Conservation (phyloP, 2,329 filamentous ascomycete species). For the Didymella sp. region DNA sequence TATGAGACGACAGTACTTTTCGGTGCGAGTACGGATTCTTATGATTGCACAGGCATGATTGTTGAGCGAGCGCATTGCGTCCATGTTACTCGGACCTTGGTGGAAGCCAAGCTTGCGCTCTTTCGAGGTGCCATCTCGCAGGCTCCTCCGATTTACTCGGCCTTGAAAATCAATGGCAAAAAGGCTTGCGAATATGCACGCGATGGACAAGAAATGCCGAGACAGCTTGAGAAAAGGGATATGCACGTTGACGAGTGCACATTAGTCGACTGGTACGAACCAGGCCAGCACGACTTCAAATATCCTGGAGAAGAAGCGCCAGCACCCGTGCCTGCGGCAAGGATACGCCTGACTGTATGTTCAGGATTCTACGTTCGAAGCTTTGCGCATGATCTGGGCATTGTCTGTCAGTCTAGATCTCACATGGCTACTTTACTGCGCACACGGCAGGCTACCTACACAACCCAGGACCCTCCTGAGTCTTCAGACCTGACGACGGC, state of each 20-base stretch:
- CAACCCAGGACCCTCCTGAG: slow-evolving; percentile 10
- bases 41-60: slow-evolving; percentile 36
- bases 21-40: slow-evolving; percentile 41
- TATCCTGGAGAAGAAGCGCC: slow-evolving; percentile 20
- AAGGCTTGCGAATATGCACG: slow-evolving; percentile 43
- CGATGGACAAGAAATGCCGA: slow-evolving; percentile 33
- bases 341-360: slow-evolving; percentile 33
- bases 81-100: slow-evolving; percentile 31
- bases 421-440: slow-evolving; percentile 37
- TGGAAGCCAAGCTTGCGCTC: slow-evolving; percentile 24
- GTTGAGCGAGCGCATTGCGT: slow-evolving; percentile 17
- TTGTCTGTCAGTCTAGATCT: slow-evolving; percentile 32
- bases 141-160: slow-evolving; percentile 39
- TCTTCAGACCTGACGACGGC: slow-evolving; percentile 15
- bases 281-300: slow-evolving; percentile 27
- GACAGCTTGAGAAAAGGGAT: slow-evolving; percentile 35
- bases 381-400: slow-evolving; percentile 42
- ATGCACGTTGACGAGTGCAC: slow-evolving; percentile 39
- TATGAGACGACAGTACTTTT: slow-evolving; percentile 41
- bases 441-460: slow-evolving; percentile 36
- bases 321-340: slow-evolving; percentile 28
- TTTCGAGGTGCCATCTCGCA: slow-evolving; percentile 38
- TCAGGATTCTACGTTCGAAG: slow-evolving; percentile 46
- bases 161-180: slow-evolving; percentile 39
- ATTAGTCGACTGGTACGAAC: slow-evolving; percentile 36